Evolutionary conservation across 2,329 filamentous ascomycete species (phyloP), one percentile per base, ranked within the genome.

Genomic region (Didymella pinodella): DNA sequence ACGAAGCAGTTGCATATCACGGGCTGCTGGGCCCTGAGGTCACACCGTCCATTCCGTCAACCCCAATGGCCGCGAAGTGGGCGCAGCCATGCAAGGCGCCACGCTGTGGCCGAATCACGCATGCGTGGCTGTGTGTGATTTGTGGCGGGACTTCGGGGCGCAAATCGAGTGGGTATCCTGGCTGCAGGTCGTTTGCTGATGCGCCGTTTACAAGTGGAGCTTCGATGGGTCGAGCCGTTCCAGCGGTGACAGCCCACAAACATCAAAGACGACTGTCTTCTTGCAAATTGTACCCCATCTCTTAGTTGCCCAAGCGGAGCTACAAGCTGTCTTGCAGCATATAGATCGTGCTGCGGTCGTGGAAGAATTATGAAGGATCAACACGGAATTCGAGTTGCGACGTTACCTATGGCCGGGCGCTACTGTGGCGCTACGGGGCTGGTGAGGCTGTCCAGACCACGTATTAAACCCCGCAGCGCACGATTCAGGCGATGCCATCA

Each of bases 111-210:
- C 51, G 34, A 26, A 51, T 22, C 36, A 43, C 38, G 48, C 52
- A 60, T 60, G 57, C 57, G 57, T 60, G 57, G 57, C 57, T 60
- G 57, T 36, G 57, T 60, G 36, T 60, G 57, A 60, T 60, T 60
- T 60, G 57, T 60, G 57, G 57, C 57, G 52, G 52, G 43, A 51
- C 48, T 22, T 59, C 57, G 51, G 51, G 47, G 51, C 56, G 40
- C 51, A 48, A 20, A 32, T 29, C 47, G 47, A 43, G 57, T 60
- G 57, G 57, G 38, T 47, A 49, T 31, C 50, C 57, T 47, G 41
- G 46, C 57, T 59, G 57, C 57, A 47, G 44, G 43, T 48, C 29
- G 31, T 48, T 52, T 55, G 43, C 48, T 32, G 34, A 40, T 52
- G 51, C 51, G 46, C 51, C 56, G 50, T 59, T 54, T 50, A 50